phyloP scores from a whole-genome alignment of 768 basidiomycete species.

The Tylopilus felleus region DNA sequence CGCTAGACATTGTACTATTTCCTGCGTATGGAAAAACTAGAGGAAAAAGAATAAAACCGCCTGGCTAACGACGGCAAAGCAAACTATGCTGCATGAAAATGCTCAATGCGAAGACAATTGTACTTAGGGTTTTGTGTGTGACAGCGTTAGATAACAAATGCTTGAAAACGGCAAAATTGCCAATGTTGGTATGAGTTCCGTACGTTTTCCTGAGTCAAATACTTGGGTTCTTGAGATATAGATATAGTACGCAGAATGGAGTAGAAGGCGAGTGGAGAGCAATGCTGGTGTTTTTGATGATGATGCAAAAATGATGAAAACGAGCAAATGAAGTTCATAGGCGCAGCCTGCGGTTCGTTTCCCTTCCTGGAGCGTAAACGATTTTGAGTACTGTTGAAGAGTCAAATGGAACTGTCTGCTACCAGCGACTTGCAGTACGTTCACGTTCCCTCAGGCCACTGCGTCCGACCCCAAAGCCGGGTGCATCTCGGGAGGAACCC shows the following conservation, averaged over 20 bases:
- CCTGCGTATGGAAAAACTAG: slow-evolving; percentile 1
- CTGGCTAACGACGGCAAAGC: slow-evolving; percentile 18
- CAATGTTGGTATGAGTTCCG: slow-evolving; percentile 34
- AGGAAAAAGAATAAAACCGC: slow-evolving; percentile 6
- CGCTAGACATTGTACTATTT: slow-evolving; percentile 12
- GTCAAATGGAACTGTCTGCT: neutral
- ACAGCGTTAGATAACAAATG: slow-evolving; percentile 35
- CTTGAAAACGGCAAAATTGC: slow-evolving; percentile 27
- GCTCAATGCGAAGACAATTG: slow-evolving; percentile 25
- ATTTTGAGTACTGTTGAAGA: slow-evolving; percentile 15
- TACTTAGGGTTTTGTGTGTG: slow-evolving; percentile 21
- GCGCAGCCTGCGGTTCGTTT: slow-evolving; percentile 22
- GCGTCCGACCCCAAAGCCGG: slow-evolving; percentile 61
- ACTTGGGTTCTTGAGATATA: slow-evolving; percentile 34
- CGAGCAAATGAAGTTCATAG: slow-evolving; percentile 18
- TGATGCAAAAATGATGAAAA: slow-evolving; percentile 18
- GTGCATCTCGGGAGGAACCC: slow-evolving; percentile 43
- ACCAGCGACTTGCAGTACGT: slow-evolving; percentile 30
- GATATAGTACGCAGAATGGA: slow-evolving; percentile 34
- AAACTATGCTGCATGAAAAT: slow-evolving; percentile 25
- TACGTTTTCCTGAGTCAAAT: slow-evolving; percentile 30
- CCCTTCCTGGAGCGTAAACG: slow-evolving; percentile 6
- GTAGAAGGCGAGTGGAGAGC: slow-evolving; percentile 26
- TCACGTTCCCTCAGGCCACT: slow-evolving; percentile 55
- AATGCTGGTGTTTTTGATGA: slow-evolving; percentile 28